Base-by-base conservation (phyloP, 1,139 yeast genomes). In the Arxiozyma telluris region DNA sequence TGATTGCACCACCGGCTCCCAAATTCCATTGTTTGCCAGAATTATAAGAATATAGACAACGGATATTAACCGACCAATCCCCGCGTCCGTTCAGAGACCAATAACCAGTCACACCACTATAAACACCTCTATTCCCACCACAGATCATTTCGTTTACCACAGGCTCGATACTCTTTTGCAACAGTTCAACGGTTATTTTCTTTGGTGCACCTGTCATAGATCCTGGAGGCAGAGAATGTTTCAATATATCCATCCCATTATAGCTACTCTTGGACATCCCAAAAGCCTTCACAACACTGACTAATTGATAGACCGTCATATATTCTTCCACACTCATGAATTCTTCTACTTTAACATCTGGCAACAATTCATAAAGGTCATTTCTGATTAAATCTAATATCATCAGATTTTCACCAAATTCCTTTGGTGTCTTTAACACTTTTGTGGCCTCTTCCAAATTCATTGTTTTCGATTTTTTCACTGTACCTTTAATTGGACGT, bases 151-250 rank as follows among this genome's bases (percentile, higher is more conserved):
- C 54, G 43, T 78, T 82, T n/a, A 78, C 52, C 11, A 53, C 55
- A 5, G 55, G 52, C 53, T 70, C 73, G 11, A 70, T 56, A 6
- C 61, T 72, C 1, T 72, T 70, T 57, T 84, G 86, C 25, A 94
- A 75, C 17, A 94, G 70, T 67, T 91, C 94, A 2, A 93, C 96
- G 0, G 97, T 88, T 55, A 96, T 77, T 64, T 84, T 87, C 71
- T 94, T 94, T 1, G 99, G 99, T 0, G 99, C 98, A 3, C 99
- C 99, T 0, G 99, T 94, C 99, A 94, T 94, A 1, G 98, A 91
- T 0, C 99, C 99, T 0, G 99, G 97, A 1, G 99, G 98, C 42
- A 94, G 73, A 0, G 96, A 83, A 56, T 82, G 82, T 25, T 82
- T 79, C 21, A 93, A 75, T 6, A 91, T 75, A 66, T 93, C 98